Conservation (phyloP, 2,329 filamentous ascomycete genomes). For the Fusarium compactum region DNA sequence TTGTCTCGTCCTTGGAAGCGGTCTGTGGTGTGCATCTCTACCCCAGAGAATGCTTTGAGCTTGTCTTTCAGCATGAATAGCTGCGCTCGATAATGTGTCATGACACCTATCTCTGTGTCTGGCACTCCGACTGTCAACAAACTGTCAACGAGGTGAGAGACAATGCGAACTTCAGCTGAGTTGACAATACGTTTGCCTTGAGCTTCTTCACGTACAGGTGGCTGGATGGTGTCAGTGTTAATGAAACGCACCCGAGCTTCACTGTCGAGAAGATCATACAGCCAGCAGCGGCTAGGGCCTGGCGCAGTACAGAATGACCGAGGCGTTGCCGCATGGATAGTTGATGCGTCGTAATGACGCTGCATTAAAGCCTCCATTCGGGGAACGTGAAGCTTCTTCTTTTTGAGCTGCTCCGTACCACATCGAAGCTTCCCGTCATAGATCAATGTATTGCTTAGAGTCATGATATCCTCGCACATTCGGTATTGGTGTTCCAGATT, state of each 20-base stretch:
- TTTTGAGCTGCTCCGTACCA: conserved; percentile 81
- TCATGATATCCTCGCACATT: conserved; percentile 98
- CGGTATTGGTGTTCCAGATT: conserved; percentile 96
- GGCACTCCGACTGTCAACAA: conserved; percentile 82
- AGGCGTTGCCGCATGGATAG: conserved; percentile 57
- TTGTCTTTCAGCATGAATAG: conserved; percentile 83
- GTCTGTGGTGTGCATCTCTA: conserved; percentile 97
- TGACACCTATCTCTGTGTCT: conserved; percentile 85
- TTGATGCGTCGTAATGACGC: conserved; percentile 68
- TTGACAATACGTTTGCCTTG: conserved; percentile 92
- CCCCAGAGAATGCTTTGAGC: conserved; percentile 69
- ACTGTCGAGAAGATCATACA: conserved; percentile 77
- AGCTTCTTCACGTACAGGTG: conserved; percentile 75
- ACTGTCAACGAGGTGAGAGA: conserved; percentile 82
- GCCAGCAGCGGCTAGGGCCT: conserved; percentile 74
- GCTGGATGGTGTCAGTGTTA: conserved; percentile 83
- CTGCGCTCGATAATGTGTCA: conserved; percentile 96
- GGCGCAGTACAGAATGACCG: conserved; percentile 67
- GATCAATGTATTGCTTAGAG: conserved; percentile 90
- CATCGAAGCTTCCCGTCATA: conserved; percentile 93
- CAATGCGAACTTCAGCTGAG: conserved; percentile 80
- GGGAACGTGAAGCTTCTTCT: conserved; percentile 75
- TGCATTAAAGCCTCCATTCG: conserved; percentile 70
- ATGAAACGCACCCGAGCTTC: conserved; percentile 83
- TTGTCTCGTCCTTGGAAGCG: conserved; percentile 98